Evolutionary conservation across 78 protist genomes (phyloP).

Genomic region (Ministeria vibrans): DNA sequence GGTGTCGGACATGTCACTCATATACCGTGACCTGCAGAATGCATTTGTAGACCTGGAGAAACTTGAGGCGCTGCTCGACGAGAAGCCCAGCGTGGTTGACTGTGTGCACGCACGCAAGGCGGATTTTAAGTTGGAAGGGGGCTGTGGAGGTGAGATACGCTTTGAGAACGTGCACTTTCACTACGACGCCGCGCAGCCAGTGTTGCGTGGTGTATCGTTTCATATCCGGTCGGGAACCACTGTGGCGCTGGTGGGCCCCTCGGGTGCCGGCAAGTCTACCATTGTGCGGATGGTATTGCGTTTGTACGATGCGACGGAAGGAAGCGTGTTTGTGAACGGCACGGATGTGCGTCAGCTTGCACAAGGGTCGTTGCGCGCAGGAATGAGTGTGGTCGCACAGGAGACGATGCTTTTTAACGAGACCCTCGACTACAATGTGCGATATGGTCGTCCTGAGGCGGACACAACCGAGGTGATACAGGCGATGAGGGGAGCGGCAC

Average conservation of each 20-base stretch:
- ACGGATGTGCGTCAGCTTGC: conserved; percentile 28
- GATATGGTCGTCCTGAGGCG: conserved; percentile 21
- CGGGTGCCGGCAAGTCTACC: conserved; percentile 73
- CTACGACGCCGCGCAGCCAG: conserved; percentile 17
- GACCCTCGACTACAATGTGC: conserved; percentile 30
- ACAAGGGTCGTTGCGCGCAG: conserved; percentile 23
- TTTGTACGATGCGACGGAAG: conserved; percentile 61
- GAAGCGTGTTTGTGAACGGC: conserved; percentile 56
- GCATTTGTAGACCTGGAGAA: too few relatives aligned
- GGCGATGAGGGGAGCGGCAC: conserved; percentile 61
- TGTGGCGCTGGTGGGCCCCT: conserved; percentile 85
- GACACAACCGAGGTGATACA: conserved; percentile 7
- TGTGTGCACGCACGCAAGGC: too few relatives aligned
- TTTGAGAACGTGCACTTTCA: conserved; percentile 33
- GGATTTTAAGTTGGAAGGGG: too few relatives aligned
- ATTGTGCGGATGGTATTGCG: conserved; percentile 44
- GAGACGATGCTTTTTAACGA: conserved; percentile 60
- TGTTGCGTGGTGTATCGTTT: conserved; percentile 34
- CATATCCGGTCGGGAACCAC: conserved; percentile 59
- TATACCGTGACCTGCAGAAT: too few relatives aligned
- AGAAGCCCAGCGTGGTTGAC: too few relatives aligned
- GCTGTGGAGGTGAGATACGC: conserved; percentile 31
- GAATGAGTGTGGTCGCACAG: conserved; percentile 58
- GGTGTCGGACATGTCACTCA: too few relatives aligned
- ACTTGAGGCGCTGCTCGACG: too few relatives aligned